These are phyloP conservation scores for Ambrosiella beaveri DNA, from an alignment of 2,329 filamentous ascomycete genomes.

Conservation along the genomic window DNA sequence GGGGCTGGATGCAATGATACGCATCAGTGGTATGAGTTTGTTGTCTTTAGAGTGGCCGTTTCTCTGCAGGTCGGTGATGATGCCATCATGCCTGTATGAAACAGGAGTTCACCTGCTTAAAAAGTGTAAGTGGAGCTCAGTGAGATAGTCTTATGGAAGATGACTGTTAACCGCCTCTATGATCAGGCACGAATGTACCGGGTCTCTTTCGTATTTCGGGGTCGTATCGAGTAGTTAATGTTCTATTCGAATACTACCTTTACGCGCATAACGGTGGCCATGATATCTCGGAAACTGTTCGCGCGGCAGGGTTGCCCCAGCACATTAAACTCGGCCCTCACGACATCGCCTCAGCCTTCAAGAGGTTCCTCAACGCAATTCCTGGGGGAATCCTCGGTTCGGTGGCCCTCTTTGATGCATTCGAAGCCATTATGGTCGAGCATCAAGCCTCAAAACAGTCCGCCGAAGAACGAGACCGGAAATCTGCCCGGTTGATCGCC, in stretches of 20 bases:
- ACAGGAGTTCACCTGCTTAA: constrained; percentile 47
- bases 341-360: constrained; percentile 51
- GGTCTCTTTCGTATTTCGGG: constrained; percentile 49
- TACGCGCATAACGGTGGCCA: constrained; percentile 11
- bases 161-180: neutral
- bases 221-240: constrained; percentile 35
- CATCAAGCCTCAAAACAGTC: constrained; percentile 27
- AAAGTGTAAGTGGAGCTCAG: constrained; percentile 27
- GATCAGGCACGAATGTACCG: constrained; percentile 25
- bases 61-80: constrained; percentile 35
- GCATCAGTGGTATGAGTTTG: constrained; percentile 44
- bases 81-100: constrained; percentile 50
- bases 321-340: constrained; percentile 44
- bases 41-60: constrained; percentile 44
- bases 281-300: constrained; percentile 32
- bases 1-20: constrained; percentile 40
- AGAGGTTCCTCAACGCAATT: constrained; percentile 43
- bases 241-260: constrained; percentile 48
- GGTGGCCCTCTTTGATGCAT: constrained; percentile 40
- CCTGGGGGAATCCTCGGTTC: constrained; percentile 51
- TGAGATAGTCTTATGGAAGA: neutral
- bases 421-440: constrained; percentile 24
- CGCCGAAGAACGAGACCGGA: constrained; percentile 34
- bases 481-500: constrained; percentile 48
- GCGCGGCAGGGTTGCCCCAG: constrained; percentile 39